Evolutionary conservation across 352 stramenopile genomes (phyloP).

Genomic region (Halophytophthora polymorphica): DNA sequence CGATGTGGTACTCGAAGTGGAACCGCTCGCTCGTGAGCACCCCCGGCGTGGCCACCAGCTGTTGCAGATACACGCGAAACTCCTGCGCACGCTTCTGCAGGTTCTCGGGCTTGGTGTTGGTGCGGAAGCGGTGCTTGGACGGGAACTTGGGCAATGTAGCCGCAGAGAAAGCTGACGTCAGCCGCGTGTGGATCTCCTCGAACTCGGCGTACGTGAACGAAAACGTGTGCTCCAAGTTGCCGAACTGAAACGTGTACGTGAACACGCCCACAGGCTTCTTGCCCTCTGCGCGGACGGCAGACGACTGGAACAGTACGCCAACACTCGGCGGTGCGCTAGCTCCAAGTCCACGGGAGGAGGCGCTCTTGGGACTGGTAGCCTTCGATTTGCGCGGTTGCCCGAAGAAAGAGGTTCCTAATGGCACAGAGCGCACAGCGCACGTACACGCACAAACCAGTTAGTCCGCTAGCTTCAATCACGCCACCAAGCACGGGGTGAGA

Average conservation of each 20-base stretch:
- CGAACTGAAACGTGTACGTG: slow-evolving; percentile 58
- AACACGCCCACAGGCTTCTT: slow-evolving; percentile 69
- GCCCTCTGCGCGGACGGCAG: slow-evolving; percentile 48
- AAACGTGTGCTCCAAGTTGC: slow-evolving; percentile 48
- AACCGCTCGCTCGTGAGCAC: slow-evolving; percentile 64
- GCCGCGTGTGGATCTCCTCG: slow-evolving; percentile 59
- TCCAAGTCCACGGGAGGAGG: slow-evolving; percentile 14
- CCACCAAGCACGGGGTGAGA: neutral
- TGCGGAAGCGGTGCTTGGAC: slow-evolving; percentile 69
- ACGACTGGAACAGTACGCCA: slow-evolving; percentile 52
- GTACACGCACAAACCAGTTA: neutral
- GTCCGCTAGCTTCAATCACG: slow-evolving; percentile 2
- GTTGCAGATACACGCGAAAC: slow-evolving; percentile 70
- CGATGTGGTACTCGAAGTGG: slow-evolving; percentile 61
- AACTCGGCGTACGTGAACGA: slow-evolving; percentile 69
- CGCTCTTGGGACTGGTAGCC: slow-evolving; percentile 19
- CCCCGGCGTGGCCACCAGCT: slow-evolving; percentile 43
- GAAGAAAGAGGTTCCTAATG: slow-evolving; percentile 24
- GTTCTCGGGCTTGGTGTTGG: slow-evolving; percentile 81
- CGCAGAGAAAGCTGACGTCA: slow-evolving; percentile 29
- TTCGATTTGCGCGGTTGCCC: slow-evolving; percentile 13
- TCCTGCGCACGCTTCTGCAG: slow-evolving; percentile 85
- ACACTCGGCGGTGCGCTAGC: slow-evolving; percentile 23
- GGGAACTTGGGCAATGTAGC: slow-evolving; percentile 68
- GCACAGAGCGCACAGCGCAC: neutral